phyloP scores from a whole-genome alignment of 1,284 basidiomycete species.

The Exobasidium rhododendri region DNA sequence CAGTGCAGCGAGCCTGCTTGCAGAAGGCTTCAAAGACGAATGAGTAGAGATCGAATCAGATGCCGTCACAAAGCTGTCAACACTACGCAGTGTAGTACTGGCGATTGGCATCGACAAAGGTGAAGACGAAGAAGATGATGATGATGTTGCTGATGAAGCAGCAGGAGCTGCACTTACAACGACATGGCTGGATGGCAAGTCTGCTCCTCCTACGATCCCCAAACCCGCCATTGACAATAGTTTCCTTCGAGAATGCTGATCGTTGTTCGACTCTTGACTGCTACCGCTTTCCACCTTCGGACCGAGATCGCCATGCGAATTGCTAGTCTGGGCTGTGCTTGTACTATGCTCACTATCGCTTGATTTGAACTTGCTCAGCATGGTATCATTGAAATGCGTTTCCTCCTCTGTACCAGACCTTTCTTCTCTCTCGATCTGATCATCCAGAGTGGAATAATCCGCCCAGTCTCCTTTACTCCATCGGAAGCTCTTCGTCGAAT shows the following conservation, averaged over 20 bases:
- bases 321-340: conserved; percentile 1
- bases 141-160: neutral
- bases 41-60: no score
- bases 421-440: conserved; percentile 1
- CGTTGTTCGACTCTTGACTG: neutral
- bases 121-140: neutral
- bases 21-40: neutral
- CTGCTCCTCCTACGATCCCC: conserved; percentile 11
- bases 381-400: no score
- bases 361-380: neutral
- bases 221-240: neutral
- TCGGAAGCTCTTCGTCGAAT: neutral
- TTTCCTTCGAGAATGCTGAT: neutral
- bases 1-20: neutral
- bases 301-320: neutral
- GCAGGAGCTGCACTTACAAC: neutral
- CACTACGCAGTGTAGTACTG: conserved; percentile 1
- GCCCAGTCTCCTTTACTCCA: conserved; percentile 13
- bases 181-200: neutral
- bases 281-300: neutral
- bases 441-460: neutral
- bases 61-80: neutral
- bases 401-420: neutral
- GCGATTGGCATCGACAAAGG: no score
- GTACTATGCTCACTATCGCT: neutral